phyloP scores from a whole-genome alignment of 345 rosid species.

The Odontarrhena argentea region DNA sequence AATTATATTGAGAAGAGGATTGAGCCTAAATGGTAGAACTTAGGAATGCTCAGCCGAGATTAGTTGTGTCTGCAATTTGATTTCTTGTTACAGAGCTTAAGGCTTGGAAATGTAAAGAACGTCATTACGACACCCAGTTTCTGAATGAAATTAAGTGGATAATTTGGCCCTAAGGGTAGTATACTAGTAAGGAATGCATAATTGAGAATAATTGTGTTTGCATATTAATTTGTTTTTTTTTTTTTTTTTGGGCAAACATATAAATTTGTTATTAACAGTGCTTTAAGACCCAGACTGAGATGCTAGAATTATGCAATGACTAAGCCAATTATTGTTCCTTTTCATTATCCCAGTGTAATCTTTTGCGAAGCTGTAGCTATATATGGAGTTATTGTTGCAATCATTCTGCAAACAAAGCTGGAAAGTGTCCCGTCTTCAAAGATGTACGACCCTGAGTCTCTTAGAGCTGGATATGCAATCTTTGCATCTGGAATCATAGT shows the following conservation, averaged over 20 bases:
- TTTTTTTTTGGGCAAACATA: no score
- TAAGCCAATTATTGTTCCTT: slow-evolving; percentile 17
- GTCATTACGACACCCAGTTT: neutral
- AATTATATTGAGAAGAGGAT: neutral
- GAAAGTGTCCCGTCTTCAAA: slow-evolving; percentile 83
- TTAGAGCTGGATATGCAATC: slow-evolving; percentile 98
- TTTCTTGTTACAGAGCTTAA: slow-evolving; percentile 7
- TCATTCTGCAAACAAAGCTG: slow-evolving; percentile 91
- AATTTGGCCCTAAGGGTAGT: neutral
- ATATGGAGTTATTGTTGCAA: slow-evolving; percentile 97
- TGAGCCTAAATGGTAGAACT: neutral
- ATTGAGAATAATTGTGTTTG: slow-evolving; percentile 13
- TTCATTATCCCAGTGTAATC: slow-evolving; percentile 65
- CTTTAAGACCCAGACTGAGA: neutral
- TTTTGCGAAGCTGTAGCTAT: slow-evolving; percentile 99
- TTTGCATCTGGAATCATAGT: slow-evolving; percentile 98
- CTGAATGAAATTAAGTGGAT: neutral
- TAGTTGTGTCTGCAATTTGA: slow-evolving; percentile 19
- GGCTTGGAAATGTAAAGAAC: neutral
- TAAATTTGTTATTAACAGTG: neutral
- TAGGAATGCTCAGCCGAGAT: neutral
- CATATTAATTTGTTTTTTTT: neutral
- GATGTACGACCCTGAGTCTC: slow-evolving; percentile 84
- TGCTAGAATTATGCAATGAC: slow-evolving; percentile 13
- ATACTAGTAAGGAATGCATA: neutral